phyloP scores from a whole-genome alignment of 169 alveolate species.

The Cryptosporidium meleagridis region DNA sequence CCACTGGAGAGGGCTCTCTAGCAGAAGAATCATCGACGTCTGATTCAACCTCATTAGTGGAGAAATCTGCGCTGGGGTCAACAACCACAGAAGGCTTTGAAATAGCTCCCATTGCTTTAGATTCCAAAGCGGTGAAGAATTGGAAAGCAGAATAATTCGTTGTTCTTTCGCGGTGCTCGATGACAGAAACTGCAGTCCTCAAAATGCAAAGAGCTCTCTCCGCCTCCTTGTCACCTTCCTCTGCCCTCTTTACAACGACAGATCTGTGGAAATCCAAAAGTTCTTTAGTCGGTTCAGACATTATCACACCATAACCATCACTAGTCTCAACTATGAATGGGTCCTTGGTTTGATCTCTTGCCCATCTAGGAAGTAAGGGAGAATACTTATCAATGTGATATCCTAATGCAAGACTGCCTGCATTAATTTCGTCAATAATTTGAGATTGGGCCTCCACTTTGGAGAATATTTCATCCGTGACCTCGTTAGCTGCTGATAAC shows the following conservation, averaged over 20 bases:
- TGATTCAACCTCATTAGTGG: slow-evolving; percentile 1
- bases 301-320: slow-evolving; percentile 42
- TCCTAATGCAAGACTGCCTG: slow-evolving; percentile 14
- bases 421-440: not conserved
- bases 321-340: slow-evolving; percentile 44
- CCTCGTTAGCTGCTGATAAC: not conserved
- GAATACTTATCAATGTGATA: slow-evolving; percentile 55
- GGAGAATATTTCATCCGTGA: not conserved
- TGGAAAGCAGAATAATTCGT: slow-evolving; percentile 11
- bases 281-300: slow-evolving; percentile 12
- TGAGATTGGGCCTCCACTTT: slow-evolving; percentile 4
- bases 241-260: slow-evolving; percentile 49
- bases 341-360: slow-evolving; percentile 47
- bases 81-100: slow-evolving; percentile 11
- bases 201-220: slow-evolving; percentile 52
- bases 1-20: slow-evolving; percentile 4
- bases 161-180: slow-evolving; percentile 54
- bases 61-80: slow-evolving; percentile 34
- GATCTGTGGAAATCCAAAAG: slow-evolving; percentile 3
- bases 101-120: not conserved
- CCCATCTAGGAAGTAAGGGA: slow-evolving; percentile 49
- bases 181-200: slow-evolving; percentile 30
- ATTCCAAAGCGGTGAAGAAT: slow-evolving; percentile 23
- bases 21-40: slow-evolving; percentile 20
- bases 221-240: slow-evolving; percentile 59